Percentiles rank a stretch among this genome's conserved stretches.
phyloP scores from a whole-genome alignment of 176 grass and related monocot species.

The sorghum (Sorghum bicolor) region Sorghum_bicolor_NCBIv3 NC_012879.2:9574501-9575000 shows the following conservation, averaged over 20 bases:
- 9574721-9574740: neutral
- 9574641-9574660: neutral
- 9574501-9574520: constrained; percentile 71
- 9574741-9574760: neutral
- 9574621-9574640: constrained; percentile 56
- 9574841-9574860: neutral
- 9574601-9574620: constrained; percentile 85
- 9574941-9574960: neutral
- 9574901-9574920: neutral
- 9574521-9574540: constrained; percentile 74
- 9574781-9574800: neutral
- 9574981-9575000: neutral
- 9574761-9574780: neutral
- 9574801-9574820: neutral
- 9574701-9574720: neutral
- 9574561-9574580: constrained; percentile 94
- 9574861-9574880: neutral
- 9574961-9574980: neutral
- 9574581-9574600: constrained; percentile 85
- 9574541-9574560: constrained; percentile 90
- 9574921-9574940: neutral
- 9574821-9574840: neutral
- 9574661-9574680: neutral
- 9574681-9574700: neutral
- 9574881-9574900: neutral